These are phyloP conservation scores for Ophiocordyceps camponoti-floridani DNA, from an alignment of 2,329 filamentous ascomycete genomes.

Conservation along the genomic window DNA sequence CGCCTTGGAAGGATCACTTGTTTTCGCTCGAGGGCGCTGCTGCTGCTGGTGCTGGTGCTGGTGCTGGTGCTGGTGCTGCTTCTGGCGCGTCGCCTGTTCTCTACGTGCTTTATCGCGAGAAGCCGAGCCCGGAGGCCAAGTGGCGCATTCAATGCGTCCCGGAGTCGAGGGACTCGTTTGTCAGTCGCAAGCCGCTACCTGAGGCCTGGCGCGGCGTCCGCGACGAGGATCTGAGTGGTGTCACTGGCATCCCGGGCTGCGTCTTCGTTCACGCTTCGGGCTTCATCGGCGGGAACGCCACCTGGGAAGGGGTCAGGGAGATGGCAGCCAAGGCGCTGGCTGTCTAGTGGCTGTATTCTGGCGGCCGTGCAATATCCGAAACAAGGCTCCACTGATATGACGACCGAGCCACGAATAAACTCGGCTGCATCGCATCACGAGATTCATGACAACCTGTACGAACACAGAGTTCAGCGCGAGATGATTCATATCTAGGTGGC, in stretches of 20 bases:
- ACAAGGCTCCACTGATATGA: no score
- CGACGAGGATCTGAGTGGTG: slow-evolving; percentile 64
- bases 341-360: slow-evolving; percentile 7
- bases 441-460: no score
- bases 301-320: slow-evolving; percentile 67
- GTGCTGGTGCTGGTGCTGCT: no score
- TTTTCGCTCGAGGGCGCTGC: slow-evolving; percentile 61
- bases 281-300: slow-evolving; percentile 92
- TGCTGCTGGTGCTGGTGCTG: no score
- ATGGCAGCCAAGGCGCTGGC: slow-evolving; percentile 68
- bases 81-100: slow-evolving; percentile 41
- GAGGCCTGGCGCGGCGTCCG: slow-evolving; percentile 84
- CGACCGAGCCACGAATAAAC: no score
- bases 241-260: slow-evolving; percentile 51
- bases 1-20: slow-evolving; percentile 93
- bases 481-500: no score
- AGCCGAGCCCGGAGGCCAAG: slow-evolving; percentile 53
- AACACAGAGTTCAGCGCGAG: no score
- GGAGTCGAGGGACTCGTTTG: slow-evolving; percentile 66
- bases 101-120: slow-evolving; percentile 88
- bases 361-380: no score
- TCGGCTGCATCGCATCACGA: no score
- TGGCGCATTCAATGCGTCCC: slow-evolving; percentile 94
- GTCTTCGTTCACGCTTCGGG: slow-evolving; percentile 90
- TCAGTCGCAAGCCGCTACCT: slow-evolving; percentile 79